These are phyloP conservation scores for Artemisia tridentata DNA, from an alignment of 129 eudicot genomes.

Conservation along the genomic window DNA sequence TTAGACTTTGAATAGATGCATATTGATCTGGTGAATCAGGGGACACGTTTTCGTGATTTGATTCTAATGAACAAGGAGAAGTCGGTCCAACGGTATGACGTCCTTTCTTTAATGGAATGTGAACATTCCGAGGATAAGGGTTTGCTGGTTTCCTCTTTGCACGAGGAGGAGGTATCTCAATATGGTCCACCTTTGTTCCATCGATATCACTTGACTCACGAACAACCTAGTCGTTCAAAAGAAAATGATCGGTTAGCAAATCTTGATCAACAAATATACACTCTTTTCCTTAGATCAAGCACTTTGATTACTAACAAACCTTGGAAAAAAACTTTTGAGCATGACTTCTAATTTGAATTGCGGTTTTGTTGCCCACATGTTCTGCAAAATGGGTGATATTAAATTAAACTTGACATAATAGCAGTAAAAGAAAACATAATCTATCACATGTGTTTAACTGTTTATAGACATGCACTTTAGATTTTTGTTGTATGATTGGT, in stretches of 20 bases:
- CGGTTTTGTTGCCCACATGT: conserved; percentile 80
- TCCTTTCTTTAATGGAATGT: conserved; percentile 24
- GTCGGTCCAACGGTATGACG: conserved; percentile 18
- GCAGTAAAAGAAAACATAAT: not conserved
- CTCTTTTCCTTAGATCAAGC: too few relatives aligned
- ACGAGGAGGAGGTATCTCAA: conserved; percentile 86
- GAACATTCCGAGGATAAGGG: conserved; percentile 82
- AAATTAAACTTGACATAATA: not conserved
- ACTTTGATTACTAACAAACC: conserved; percentile 1
- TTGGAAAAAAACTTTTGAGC: conserved; percentile 84
- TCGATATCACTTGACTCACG: conserved; percentile 48
- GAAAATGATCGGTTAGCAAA: too few relatives aligned
- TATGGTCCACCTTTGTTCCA: conserved; percentile 33
- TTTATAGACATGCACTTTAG: not conserved
- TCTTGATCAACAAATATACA: too few relatives aligned
- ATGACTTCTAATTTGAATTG: conserved; percentile 87
- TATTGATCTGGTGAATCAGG: conserved; percentile 34
- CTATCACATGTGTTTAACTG: not conserved
- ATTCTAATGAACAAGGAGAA: conserved; percentile 16
- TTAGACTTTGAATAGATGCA: conserved; percentile 37
- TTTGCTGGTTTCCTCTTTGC: conserved; percentile 76
- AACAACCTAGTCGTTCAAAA: conserved; percentile 26
- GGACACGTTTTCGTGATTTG: conserved; percentile 48
- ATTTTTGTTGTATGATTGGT: not conserved
- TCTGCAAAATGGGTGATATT: conserved; percentile 39